Conservation (phyloP, 345 rosid species). For the Brassica cretica region DNA sequence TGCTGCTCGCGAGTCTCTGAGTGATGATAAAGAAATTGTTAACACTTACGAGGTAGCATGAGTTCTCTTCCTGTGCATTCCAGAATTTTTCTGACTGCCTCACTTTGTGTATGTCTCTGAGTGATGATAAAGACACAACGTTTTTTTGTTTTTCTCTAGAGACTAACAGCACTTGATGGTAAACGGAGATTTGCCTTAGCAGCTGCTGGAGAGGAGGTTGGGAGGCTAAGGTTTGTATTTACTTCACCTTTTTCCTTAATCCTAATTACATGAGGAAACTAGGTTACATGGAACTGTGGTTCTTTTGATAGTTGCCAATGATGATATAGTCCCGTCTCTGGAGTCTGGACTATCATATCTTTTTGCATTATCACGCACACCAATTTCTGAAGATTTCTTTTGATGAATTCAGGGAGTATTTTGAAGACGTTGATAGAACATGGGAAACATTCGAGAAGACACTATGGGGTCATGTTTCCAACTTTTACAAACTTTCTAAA, state of each 20-base stretch:
- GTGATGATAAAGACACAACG: neutral
- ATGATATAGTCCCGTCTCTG: conserved; percentile 7
- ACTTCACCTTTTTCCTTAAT: conserved; percentile 14
- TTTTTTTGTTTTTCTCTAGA: conserved; percentile 44
- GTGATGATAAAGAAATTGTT: conserved; percentile 92
- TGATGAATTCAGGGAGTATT: conserved; percentile 71
- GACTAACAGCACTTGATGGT: conserved; percentile 97
- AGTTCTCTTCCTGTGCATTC: conserved; percentile 20
- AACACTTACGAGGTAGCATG: conserved; percentile 86
- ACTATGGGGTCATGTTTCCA: conserved; percentile 85
- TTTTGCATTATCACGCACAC: neutral
- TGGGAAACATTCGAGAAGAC: conserved; percentile 99
- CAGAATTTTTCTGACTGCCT: conserved; percentile 20
- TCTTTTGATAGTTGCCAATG: conserved; percentile 25
- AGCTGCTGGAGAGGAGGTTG: conserved; percentile 91
- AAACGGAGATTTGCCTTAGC: conserved; percentile 98
- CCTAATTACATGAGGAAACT: conserved; percentile 6
- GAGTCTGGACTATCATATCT: conserved; percentile 14
- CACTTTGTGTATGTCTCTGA: neutral
- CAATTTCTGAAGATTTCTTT: conserved; percentile 17
- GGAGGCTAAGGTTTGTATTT: conserved; percentile 73
- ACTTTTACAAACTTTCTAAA: conserved; percentile 86
- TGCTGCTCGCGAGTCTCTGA: conserved; percentile 86
- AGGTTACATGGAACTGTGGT: conserved; percentile 11
- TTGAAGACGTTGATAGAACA: conserved; percentile 93